Evolutionary conservation across 1,284 basidiomycete species (phyloP), one percentile per base, ranked within the genome.

Genomic region (Cryptococcus sp.): DNA sequence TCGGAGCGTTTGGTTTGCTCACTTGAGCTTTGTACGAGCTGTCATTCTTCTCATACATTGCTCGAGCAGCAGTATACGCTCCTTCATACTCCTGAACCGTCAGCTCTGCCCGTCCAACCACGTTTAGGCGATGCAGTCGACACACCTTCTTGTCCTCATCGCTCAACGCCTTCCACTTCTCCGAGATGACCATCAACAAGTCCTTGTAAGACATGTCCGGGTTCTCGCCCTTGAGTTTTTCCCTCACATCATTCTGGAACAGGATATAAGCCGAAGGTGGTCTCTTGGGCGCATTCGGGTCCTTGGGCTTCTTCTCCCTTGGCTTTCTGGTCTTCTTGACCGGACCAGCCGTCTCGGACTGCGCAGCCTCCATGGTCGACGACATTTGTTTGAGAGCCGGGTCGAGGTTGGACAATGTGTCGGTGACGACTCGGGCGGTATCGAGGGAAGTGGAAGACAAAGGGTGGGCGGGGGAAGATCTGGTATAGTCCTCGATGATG

Each of bases 251-350:
- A 70, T 97, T 97, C 74, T 97, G 94, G 80, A 87, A 98, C 61
- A 95, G 78, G 68, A 98, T 83, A 77, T 97, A 98, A 18, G 92
- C 92, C 18, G 89, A 90, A 19, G 92, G 81, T 23, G 94, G 91
- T 16, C 91, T 84, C 74, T 95, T 97, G 36, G 94, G 94, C 50
- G 90, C 90, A 69, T 91, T 86, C 31, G 91, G 91, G 69, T 98
- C 93, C 70, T 84, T 90, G 49, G 74, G 72, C 63, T 74, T 76
- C 67, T 75, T 76, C 60, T 71, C 66, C 48, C 66, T 69, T 51
- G 66, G 66, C 43, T 45, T 50, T 45, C 50, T 52, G 18, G 48
- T 48, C 49, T 61, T 64, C 53, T 64, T 66, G 42, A 23, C 25
- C 14, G 18, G n/a, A 4, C 21, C 45, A 14, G 35, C 34, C 21